Conservation (phyloP, 176 grass and related monocot genomes). For the Cenchrus americanus region DNA sequence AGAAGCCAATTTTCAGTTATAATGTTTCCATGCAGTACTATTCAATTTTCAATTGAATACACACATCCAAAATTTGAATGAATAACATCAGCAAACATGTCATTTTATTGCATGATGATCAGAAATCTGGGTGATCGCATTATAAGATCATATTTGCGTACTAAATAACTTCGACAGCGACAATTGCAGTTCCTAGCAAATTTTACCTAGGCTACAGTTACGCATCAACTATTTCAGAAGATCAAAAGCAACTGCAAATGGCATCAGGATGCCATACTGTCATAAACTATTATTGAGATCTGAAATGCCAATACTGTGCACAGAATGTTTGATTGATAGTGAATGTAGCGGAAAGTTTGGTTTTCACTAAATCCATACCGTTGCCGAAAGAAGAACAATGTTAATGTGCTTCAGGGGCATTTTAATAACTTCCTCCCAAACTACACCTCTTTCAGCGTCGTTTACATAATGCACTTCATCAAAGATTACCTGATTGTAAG, state of each 20-base stretch:
- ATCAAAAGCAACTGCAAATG: conserved; percentile 14
- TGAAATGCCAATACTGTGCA: conserved; percentile 14
- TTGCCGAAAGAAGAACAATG: conserved; percentile 98
- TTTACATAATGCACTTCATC: conserved; percentile 99
- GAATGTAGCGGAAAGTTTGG: not conserved
- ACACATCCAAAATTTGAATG: conserved; percentile 15
- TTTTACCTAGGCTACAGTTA: not conserved
- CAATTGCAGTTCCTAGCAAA: not conserved
- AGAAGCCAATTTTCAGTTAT: conserved; percentile 10
- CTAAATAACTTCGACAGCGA: not conserved
- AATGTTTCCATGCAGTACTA: conserved; percentile 15
- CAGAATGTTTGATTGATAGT: conserved; percentile 27
- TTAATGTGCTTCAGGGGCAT: conserved; percentile 98
- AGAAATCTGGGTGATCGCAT: conserved; percentile 23
- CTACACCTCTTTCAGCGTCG: conserved; percentile 97
- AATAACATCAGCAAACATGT: conserved; percentile 15
- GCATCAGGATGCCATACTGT: not conserved
- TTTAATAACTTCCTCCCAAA: conserved; percentile 99
- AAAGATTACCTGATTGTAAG: conserved; percentile 81
- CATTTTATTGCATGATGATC: conserved; percentile 6
- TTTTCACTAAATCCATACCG: conserved; percentile 51
- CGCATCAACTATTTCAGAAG: not conserved
- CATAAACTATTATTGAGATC: conserved; percentile 24
- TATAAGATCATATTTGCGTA: not conserved
- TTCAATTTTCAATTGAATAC: not conserved